These are phyloP conservation scores for Phytophthora pseudosyringae DNA, from an alignment of 352 stramenopile genomes.

Conservation along the genomic window DNA sequence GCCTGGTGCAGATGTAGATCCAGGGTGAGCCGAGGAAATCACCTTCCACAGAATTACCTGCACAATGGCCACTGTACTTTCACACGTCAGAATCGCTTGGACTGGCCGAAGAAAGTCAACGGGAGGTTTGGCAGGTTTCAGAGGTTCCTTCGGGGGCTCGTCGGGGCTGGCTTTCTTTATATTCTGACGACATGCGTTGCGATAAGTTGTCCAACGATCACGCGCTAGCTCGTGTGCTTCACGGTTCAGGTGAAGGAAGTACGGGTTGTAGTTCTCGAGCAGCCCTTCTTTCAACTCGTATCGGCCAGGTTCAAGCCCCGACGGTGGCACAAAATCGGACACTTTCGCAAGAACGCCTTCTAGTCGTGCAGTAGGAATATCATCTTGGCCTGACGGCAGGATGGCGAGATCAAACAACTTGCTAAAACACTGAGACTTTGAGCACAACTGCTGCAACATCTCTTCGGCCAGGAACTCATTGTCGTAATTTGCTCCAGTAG, in stretches of 20 bases:
- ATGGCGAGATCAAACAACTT: constrained; percentile 84
- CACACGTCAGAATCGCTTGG: constrained; percentile 69
- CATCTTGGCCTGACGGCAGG: constrained; percentile 83
- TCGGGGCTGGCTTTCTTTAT: constrained; percentile 21
- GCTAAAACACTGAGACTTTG: constrained; percentile 80
- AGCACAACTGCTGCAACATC: constrained; percentile 86
- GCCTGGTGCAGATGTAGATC: neutral
- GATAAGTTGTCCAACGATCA: constrained; percentile 82
- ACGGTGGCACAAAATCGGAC: constrained; percentile 73
- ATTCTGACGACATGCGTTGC: constrained; percentile 56
- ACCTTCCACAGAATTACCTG: constrained; percentile 76
- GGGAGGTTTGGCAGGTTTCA: constrained; percentile 45
- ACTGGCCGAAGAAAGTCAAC: constrained; percentile 63
- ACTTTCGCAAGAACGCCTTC: constrained; percentile 72
- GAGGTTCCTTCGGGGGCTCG: constrained; percentile 42
- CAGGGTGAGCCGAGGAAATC: constrained; percentile 32
- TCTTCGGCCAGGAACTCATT: constrained; percentile 82
- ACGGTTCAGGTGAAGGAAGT: constrained; percentile 86
- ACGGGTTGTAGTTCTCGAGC: constrained; percentile 86
- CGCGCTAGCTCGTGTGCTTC: constrained; percentile 83
- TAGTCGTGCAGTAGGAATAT: constrained; percentile 70
- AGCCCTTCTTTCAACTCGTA: constrained; percentile 81
- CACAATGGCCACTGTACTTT: constrained; percentile 69
- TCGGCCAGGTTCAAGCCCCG: constrained; percentile 76
- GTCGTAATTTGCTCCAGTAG: constrained; percentile 65